Conservation (phyloP, 2,329 filamentous ascomycete genomes). For the Fusarium acutatum region DNA sequence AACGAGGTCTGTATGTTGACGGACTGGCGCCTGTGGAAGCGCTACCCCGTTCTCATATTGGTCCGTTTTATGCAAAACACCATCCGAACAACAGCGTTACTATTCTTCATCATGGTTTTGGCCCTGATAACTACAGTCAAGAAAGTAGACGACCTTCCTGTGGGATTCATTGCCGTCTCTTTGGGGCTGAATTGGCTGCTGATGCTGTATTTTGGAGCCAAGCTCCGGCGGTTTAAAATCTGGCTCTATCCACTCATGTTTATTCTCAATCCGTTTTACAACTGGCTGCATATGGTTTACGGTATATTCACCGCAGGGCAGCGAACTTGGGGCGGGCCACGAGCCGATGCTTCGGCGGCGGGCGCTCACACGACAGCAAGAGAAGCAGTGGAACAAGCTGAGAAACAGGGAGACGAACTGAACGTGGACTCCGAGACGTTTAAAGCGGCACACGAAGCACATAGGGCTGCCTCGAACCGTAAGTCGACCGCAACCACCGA, state of each 20-base stretch:
- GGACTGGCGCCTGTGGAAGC: conserved; percentile 88
- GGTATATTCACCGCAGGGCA: conserved; percentile 95
- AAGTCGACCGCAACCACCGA: conserved; percentile 43
- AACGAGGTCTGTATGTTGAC: conserved; percentile 99
- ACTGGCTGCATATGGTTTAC: conserved; percentile 98
- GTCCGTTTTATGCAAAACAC: conserved; percentile 96
- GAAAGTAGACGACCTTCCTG: conserved; percentile 79
- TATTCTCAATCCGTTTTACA: conserved; percentile 93
- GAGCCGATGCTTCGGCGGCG: conserved; percentile 86
- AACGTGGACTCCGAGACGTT: conserved; percentile 92
- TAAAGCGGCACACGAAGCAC: conserved; percentile 65
- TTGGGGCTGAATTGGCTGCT: conserved; percentile 92
- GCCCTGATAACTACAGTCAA: conserved; percentile 87
- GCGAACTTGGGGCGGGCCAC: conserved; percentile 93
- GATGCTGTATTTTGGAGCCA: conserved; percentile 94
- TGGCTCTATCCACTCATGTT: conserved; percentile 98
- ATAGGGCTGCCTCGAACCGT: conserved; percentile 44
- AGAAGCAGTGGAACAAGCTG: conserved; percentile 84
- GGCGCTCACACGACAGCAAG: conserved; percentile 79
- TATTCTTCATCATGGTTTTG: conserved; percentile 94
- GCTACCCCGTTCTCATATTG: conserved; percentile 85
- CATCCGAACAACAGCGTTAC: conserved; percentile 89
- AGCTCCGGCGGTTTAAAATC: conserved; percentile 88
- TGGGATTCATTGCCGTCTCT: conserved; percentile 93
- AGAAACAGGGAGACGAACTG: conserved; percentile 82